Base-by-base conservation (phyloP, 1,284 basidiomycete species). In the Lentinula novae-zelandiae region DNA sequence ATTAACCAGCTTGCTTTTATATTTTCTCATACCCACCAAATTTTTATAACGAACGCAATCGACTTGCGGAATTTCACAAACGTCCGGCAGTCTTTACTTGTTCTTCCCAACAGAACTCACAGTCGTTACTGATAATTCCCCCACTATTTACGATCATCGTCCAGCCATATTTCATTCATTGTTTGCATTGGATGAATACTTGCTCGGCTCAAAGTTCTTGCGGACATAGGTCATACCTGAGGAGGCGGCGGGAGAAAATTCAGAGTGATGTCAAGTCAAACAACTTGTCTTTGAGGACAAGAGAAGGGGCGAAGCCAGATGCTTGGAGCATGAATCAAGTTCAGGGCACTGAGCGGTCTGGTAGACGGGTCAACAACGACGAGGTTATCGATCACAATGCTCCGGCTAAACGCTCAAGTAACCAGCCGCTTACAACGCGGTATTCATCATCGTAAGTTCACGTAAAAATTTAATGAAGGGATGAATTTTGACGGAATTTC, bases 51-150 rank as follows among this genome's bases (percentile, higher is more conserved):
- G 52, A 53, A 39, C 52, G 52, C 52, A 53, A 53, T 53, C 39
- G 52, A 53, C 17, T 53, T 53, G 52, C 36, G 52, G 33, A 53
- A 36, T 10, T 39, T 39, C 1, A 53, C 17, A 46, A 22, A 46
- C 33, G 52, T 53, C 52, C 52, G 38, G 33, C 52, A 53, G 52
- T 53, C 52, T 53, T 53, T 53, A 39, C 52, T 36, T 13, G 31
- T 22, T 22, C 15, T 20, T 22, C 20, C 22, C 20, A 46, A 3
- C 44, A 8, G 17, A 46, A 46, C 44, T 46, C 44, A 53, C 36
- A 39, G 34, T 53, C 52, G 31, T 39, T 53, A 36, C 33, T 44
- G 15, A 44, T 44, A 27, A 27, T 27, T 27, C 27, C 3, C 27
- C 3, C 27, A 15, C 42, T 15, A 22, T 17, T 17, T 52, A 53